phyloP scores from a whole-genome alignment of 2,329 filamentous ascomycete species.

The Seiridium cupressi region DNA sequence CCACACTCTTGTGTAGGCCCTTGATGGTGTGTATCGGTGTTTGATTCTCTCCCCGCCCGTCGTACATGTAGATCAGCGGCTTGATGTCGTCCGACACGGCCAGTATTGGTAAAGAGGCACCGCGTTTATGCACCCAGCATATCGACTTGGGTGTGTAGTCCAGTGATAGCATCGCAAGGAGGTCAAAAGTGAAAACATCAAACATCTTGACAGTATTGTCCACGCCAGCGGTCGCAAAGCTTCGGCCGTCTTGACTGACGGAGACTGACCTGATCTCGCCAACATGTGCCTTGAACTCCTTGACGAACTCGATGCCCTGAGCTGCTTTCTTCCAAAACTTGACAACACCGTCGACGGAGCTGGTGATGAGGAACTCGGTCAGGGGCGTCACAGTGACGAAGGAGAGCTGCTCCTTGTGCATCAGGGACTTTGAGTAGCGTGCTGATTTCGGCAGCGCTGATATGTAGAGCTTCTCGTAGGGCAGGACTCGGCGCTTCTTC shows the following conservation, averaged over 20 bases:
- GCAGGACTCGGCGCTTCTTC: constrained; percentile 88
- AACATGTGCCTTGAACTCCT: constrained; percentile 90
- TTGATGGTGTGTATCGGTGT: constrained; percentile 75
- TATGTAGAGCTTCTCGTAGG: constrained; percentile 93
- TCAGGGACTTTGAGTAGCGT: constrained; percentile 91
- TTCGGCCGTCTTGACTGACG: constrained; percentile 85
- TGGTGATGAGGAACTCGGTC: constrained; percentile 94
- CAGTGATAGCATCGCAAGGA: constrained; percentile 78
- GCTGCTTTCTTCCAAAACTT: constrained; percentile 99
- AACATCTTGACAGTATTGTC: constrained; percentile 82
- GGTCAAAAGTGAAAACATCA: constrained; percentile 81
- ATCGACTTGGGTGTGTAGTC: constrained; percentile 74
- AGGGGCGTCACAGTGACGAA: constrained; percentile 85
- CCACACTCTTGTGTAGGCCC: constrained; percentile 76
- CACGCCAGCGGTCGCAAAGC: constrained; percentile 83
- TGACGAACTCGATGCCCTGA: constrained; percentile 92
- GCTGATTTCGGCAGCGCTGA: constrained; percentile 78
- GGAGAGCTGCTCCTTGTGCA: constrained; percentile 94
- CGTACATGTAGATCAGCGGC: constrained; percentile 77
- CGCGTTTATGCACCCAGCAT: constrained; percentile 88
- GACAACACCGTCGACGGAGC: constrained; percentile 90
- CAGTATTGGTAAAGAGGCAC: constrained; percentile 82
- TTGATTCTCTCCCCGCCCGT: constrained; percentile 80
- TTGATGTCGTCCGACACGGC: constrained; percentile 77
- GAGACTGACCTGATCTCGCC: constrained; percentile 83